Conservation (phyloP, 495 filamentous ascomycete species). For the Clavariopsis aquatica region DNA sequence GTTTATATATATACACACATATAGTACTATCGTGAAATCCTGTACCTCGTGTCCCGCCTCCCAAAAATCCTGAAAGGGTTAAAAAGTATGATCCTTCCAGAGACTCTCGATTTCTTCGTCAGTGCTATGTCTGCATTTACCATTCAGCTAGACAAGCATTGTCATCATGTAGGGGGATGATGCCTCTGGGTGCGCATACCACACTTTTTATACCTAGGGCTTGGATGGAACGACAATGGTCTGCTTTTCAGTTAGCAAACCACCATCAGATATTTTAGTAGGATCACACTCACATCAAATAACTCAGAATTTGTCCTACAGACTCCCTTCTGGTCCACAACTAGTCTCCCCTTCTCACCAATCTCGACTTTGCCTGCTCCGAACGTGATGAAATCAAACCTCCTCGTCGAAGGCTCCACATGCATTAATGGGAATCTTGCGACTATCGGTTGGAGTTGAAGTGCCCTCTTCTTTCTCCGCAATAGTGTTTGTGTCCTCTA, state of each 20-base stretch:
- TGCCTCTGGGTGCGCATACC: constrained; percentile 20
- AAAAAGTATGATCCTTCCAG: too few relatives aligned
- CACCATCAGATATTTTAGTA: background rate
- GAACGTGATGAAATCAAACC: constrained; percentile 46
- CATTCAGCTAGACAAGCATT: background rate
- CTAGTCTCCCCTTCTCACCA: constrained; percentile 33
- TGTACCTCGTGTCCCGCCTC: background rate
- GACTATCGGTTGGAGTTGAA: background rate
- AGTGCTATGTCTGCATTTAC: too few relatives aligned
- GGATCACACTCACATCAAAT: constrained; percentile 48
- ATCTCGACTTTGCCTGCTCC: constrained; percentile 47
- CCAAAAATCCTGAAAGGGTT: background rate
- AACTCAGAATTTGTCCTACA: constrained; percentile 49
- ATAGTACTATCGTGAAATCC: too few relatives aligned
- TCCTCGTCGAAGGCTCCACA: constrained; percentile 43
- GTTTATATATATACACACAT: too few relatives aligned
- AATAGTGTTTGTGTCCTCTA: constrained; percentile 21
- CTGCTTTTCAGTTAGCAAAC: constrained; percentile 9
- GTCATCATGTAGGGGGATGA: background rate
- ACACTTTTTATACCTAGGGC: constrained; percentile 27
- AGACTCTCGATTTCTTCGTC: too few relatives aligned
- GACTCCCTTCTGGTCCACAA: constrained; percentile 46
- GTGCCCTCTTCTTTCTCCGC: constrained; percentile 4
- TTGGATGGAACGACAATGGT: constrained; percentile 16
- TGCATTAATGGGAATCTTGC: constrained; percentile 35